These are phyloP conservation scores for Thelonectria blattea DNA, from an alignment of 2,329 filamentous ascomycete species.

Conservation along the genomic window DNA sequence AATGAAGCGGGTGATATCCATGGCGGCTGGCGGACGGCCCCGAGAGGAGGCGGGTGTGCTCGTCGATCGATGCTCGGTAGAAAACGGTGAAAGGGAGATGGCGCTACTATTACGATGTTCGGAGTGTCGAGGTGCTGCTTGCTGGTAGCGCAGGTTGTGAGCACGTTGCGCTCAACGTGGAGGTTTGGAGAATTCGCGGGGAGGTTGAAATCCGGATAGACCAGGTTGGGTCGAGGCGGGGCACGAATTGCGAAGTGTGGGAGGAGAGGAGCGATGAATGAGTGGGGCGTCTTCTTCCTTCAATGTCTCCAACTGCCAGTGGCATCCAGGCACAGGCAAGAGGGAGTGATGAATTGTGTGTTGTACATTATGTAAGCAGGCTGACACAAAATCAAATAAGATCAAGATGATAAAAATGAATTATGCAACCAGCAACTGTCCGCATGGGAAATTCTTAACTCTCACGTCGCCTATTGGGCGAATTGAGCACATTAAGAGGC, in stretches of 20 bases:
- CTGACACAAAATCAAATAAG: not conserved
- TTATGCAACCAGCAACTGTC: too few species aligned
- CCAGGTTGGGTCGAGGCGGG: slow-evolving; percentile 30
- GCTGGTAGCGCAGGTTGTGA: slow-evolving; percentile 20
- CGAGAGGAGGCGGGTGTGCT: not conserved
- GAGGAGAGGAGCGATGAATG: not conserved
- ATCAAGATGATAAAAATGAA: too few species aligned
- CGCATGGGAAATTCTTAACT: too few species aligned
- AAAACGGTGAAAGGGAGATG: not conserved
- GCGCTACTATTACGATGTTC: not conserved
- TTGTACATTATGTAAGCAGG: slow-evolving; percentile 2
- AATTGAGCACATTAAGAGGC: too few species aligned
- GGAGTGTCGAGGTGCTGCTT: not conserved
- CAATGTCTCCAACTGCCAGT: not conserved
- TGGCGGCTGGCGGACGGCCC: slow-evolving; percentile 45
- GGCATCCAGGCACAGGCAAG: not conserved
- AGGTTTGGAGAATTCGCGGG: slow-evolving; percentile 35
- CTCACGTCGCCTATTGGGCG: too few species aligned
- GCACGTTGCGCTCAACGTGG: slow-evolving; percentile 34
- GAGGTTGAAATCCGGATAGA: slow-evolving; percentile 21
- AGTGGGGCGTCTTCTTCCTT: slow-evolving; percentile 6
- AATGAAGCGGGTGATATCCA: slow-evolving; percentile 91
- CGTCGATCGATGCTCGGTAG: not conserved
- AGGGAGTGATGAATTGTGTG: not conserved
- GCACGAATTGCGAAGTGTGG: slow-evolving; percentile 26